Evolutionary conservation across 768 basidiomycete genomes (phyloP), one percentile per base, ranked within the genome.

Genomic region (Asterophora lycoperdoides): DNA sequence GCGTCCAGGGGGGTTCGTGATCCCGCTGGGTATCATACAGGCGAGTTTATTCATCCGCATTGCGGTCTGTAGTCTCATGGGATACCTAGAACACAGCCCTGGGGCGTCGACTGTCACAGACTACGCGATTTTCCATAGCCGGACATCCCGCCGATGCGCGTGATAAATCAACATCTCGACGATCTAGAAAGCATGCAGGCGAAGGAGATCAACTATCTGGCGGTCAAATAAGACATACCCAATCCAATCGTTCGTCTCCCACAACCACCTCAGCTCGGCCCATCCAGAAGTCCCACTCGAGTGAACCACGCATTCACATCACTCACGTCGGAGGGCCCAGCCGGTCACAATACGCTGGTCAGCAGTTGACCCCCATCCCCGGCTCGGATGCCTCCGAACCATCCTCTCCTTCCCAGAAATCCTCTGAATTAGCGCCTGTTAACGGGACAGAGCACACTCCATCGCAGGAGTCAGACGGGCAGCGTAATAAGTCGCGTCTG

Each of bases 1-100:
- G 50, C 79, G 86, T n/a, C 93, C 93, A 11, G 67, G 75, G 18
- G 88, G 84, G 29, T 93, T 96, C 63, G 86, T 97, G 26, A 95
- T 97, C 52, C 93, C 93, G 30, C 72, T 97, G 44, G 86, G 85
- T 10, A 80, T 93, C 56, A 82, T 95, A 14, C 93, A 95, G 76
- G 90, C 83, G 58, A 59, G 71, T 40, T 13, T 14, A 30, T 42
- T 30, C 38, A 17, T 44, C 32, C 34, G 44, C 20, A 28, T 35
- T 41, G 19, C 35, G 57, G 39, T 30, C 11, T 44, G 46, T 37
- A 45, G 54, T 34, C 33, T 52, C 36, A 46, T 41, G 37, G 41
- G 32, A 42, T 30, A 44, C 30, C 17, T 46, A 88, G 86, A 85
- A 87, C 62, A 86, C 84, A 8, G 77, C 86, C 0, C 71, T 86